phyloP scores from a whole-genome alignment of 2,329 filamentous ascomycete genomes.

The Tothia fuscella region DNA sequence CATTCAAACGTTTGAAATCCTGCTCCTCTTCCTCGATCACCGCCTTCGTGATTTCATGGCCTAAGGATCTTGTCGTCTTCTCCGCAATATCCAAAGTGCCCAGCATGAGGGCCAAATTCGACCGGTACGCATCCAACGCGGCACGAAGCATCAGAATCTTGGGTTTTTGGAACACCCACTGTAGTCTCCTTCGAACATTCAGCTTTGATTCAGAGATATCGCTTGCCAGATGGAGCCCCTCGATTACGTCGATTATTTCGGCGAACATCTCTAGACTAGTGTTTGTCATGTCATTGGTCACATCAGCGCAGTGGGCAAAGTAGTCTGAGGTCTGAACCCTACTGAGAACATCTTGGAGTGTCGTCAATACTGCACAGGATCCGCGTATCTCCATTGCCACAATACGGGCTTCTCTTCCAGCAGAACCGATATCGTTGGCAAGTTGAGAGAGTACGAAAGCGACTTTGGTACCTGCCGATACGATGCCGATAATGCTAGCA shows the following conservation, averaged over 20 bases:
- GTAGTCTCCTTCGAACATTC: constrained; percentile 14
- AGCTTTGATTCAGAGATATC: constrained; percentile 11
- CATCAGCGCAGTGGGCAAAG: constrained; percentile 14
- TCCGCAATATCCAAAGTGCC: constrained; percentile 17
- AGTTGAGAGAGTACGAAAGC: constrained; percentile 16
- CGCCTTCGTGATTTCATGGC: constrained; percentile 1
- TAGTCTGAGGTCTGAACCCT: constrained; percentile 14
- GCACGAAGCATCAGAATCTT: constrained; percentile 15
- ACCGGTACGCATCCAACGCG: constrained; percentile 17
- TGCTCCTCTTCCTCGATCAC: constrained; percentile 12
- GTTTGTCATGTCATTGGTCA: constrained; percentile 16
- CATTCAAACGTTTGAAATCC: constrained; percentile 13
- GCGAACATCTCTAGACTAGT: constrained; percentile 17
- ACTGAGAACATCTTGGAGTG: constrained; percentile 14
- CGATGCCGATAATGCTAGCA: constrained; percentile 18
- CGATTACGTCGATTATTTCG: constrained; percentile 15
- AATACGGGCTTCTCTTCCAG: constrained; percentile 17
- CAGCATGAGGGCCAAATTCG: constrained; percentile 16
- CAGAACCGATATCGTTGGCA: constrained; percentile 16
- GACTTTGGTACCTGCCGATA: constrained; percentile 17
- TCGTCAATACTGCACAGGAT: constrained; percentile 16
- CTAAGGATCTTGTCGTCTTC: constrained; percentile 13
- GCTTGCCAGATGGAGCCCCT: constrained; percentile 9
- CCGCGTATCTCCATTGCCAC: constrained; percentile 15
- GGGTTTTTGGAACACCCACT: constrained; percentile 17